Base-by-base conservation (phyloP, 129 eudicot genomes). In the Centaurea solstitialis region DNA sequence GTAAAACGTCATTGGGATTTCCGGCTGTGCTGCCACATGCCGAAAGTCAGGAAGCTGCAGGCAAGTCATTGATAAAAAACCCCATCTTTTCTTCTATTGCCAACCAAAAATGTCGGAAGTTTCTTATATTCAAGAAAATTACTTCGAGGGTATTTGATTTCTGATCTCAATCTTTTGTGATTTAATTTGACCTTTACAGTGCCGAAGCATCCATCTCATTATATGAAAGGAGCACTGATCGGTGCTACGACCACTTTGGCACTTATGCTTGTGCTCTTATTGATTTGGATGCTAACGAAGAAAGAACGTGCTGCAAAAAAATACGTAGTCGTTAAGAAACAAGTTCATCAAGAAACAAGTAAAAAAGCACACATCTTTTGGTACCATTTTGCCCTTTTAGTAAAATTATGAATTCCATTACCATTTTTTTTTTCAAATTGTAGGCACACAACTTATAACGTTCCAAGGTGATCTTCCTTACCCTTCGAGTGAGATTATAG, bases 391-490 rank as follows among this genome's bases (percentile, higher is more conserved):
- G 1, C 41, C 73, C 73, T 28, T 21, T 76, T 13, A 59, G 12
- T 40, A 18, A 70, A 50, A 50, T 9, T 62, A 22, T 28, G 40
- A 45, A 21, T 62, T 64, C 72, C 17, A 2, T 43, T 13, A 61
- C 8, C 15, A 2, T 22, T 24, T 57, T 5, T 67, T 76, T 8
- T 69, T n/a, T 47, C 41, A 26, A 41, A 76, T 23, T 18, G 30
- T 75, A 95, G 99, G 93, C 87, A 90, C 98, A 66, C 92, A 95
- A 87, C 91, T 95, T 65, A 85, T 92, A 68, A 95, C 98, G 20
- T 95, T 95, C 81, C 99, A 95, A 57, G 99, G 99, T 4, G 97
- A 95, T 79, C 98, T 95, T 87, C 99, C 98, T 20, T 95, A 95
- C 79, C 89, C 98, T 7, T 92, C 99, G 67, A 82, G 87, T 57